Evolutionary conservation across 2,329 filamentous ascomycete species (phyloP).

Genomic region (Fusarium tricinctum): DNA sequence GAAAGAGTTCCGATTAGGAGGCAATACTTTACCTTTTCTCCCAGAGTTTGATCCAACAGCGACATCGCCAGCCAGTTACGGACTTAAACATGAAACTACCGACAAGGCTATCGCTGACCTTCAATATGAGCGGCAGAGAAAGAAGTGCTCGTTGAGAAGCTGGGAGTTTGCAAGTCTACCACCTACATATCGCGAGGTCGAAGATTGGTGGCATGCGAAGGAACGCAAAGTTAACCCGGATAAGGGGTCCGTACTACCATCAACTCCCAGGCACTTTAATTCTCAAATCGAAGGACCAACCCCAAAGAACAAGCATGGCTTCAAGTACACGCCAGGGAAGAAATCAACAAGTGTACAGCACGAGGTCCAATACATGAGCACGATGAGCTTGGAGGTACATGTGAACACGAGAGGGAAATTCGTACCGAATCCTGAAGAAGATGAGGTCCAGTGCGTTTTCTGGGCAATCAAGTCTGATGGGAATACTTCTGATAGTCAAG

Average conservation of each 20-base stretch:
- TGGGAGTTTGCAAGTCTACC: constrained; percentile 85
- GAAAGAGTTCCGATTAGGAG: constrained; percentile 82
- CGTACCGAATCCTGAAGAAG: constrained; percentile 89
- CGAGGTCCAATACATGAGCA: constrained; percentile 94
- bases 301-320: constrained; percentile 83
- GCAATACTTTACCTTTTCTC: constrained; percentile 82
- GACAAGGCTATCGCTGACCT: constrained; percentile 67
- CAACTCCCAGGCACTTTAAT: constrained; percentile 59
- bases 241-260: constrained; percentile 38
- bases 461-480: constrained; percentile 90
- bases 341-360: constrained; percentile 83
- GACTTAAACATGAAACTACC: constrained; percentile 62
- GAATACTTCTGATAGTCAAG: constrained; percentile 62
- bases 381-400: constrained; percentile 93
- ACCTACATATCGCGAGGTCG: constrained; percentile 78
- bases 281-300: constrained; percentile 94
- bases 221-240: constrained; percentile 20
- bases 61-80: constrained; percentile 66
- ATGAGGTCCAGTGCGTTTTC: constrained; percentile 89
- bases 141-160: constrained; percentile 66
- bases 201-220: constrained; percentile 72
- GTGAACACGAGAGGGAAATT: constrained; percentile 87
- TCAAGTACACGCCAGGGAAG: constrained; percentile 86
- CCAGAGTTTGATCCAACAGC: constrained; percentile 80
- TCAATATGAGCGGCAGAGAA: constrained; percentile 62